Percentiles rank a stretch among this genome's conserved stretches.
Evolutionary conservation across 352 stramenopile genomes (phyloP).

Genomic region (Pythium apleroticum): DNA sequence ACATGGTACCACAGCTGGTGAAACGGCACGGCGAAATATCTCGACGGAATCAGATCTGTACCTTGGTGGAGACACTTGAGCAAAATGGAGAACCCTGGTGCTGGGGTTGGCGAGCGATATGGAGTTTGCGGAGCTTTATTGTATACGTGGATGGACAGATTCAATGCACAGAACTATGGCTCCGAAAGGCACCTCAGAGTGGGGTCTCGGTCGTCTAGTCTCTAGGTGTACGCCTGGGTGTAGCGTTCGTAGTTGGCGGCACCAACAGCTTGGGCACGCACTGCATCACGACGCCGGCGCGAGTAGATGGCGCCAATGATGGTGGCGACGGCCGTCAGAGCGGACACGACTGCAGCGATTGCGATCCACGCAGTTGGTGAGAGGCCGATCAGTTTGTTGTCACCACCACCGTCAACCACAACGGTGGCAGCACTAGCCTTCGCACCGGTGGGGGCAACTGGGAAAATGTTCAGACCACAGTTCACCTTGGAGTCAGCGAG

Average conservation of each 20-base stretch:
- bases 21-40: too few relatives aligned
- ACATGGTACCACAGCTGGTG: background rate
- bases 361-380: constrained; percentile 56
- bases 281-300: constrained; percentile 37
- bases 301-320: constrained; percentile 49
- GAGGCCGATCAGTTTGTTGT: constrained; percentile 59
- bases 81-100: background rate
- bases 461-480: constrained; percentile 79
- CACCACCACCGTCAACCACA: constrained; percentile 61
- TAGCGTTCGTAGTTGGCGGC: constrained; percentile 32
- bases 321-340: constrained; percentile 54
- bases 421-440: constrained; percentile 35
- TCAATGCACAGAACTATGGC: background rate
- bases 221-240: constrained; percentile 21
- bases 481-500: constrained; percentile 70
- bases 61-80: too few relatives aligned
- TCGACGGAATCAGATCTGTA: background rate
- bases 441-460: constrained; percentile 64
- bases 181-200: background rate
- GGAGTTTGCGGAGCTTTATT: background rate
- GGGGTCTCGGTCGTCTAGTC: background rate
- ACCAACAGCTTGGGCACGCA: constrained; percentile 53
- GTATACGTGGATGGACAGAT: background rate
- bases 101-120: background rate
- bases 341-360: constrained; percentile 46